These are phyloP conservation scores for Penicillium sp. DNA, from an alignment of 2,329 filamentous ascomycete species.

Conservation along the genomic window DNA sequence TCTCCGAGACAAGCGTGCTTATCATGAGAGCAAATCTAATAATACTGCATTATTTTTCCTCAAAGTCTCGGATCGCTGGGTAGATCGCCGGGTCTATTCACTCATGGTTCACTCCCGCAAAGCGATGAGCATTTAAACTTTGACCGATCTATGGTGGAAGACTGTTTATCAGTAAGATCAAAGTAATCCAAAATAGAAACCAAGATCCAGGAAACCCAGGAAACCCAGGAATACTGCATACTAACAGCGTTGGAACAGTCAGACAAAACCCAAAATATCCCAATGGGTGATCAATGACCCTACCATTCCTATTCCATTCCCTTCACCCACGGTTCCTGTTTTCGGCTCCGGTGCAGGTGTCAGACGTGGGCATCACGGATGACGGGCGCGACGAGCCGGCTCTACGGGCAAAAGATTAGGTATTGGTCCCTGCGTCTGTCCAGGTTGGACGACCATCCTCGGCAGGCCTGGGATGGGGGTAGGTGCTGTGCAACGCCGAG, in stretches of 20 bases:
- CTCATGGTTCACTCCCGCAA: background rate
- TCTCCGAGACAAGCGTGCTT: background rate
- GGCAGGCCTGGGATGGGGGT: constrained; percentile 24
- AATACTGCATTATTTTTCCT: background rate
- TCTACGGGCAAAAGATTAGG: constrained; percentile 25
- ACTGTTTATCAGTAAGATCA: background rate
- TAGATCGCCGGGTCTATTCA: background rate
- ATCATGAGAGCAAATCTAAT: background rate
- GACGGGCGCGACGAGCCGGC: background rate
- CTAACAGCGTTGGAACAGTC: background rate
- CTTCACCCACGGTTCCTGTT: constrained; percentile 1
- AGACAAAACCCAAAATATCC: background rate
- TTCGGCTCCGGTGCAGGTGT: background rate
- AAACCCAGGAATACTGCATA: no score
- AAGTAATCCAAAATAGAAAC: background rate
- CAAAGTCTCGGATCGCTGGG: background rate
- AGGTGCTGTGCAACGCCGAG: constrained; percentile 29
- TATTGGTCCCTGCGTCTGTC: constrained; percentile 37
- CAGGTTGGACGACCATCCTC: constrained; percentile 36
- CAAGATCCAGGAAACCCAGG: background rate
- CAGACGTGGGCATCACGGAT: background rate
- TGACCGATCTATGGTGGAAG: background rate
- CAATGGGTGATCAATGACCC: background rate
- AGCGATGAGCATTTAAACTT: background rate
- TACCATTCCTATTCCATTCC: background rate